Evolutionary conservation across 257 asterid genomes (phyloP), one percentile per base, ranked within the genome.

Genomic region (Ilex asprella): DNA sequence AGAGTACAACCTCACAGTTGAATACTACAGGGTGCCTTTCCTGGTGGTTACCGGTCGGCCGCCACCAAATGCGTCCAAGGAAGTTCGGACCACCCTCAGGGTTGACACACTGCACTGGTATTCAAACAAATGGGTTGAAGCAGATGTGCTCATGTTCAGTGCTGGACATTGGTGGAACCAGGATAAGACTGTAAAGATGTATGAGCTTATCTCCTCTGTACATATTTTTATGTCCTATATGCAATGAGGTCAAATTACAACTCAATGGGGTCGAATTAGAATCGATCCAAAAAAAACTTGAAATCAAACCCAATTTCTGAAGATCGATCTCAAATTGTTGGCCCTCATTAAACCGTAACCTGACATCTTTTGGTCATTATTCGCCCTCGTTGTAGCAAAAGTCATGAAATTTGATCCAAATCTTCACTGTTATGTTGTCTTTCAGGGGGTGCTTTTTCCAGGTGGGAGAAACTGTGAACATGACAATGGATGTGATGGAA

Each of bases 91-190:
- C n/a, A 86, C 70, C 11, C 63, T 93, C 47, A 59, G 87, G 41
- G 84, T 93, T 0, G 99, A 93, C 66, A 73, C 65, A 64, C 74
- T 93, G n/a, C 99, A 93, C 53, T 79, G 95, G 96, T 84, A 51
- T 55, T 87, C 86, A 2, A 29, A 74, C 0, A 85, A 84, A 51
- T 89, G 95, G 95, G 75, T 79, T 7, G 91, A 91, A 2, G 95
- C 94, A 0, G 80, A 89, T 70, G 57, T 87, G 31, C 75, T 93
- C 30, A 39, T 93, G 0, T 84, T 93, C 77, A 84, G 87, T 61
- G 89, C 88, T 0, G 95, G 99, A 2, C 99, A 89, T 70, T 93
- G 99, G 99, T 93, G 99, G 99, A 89, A 84, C 61, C 71, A 68
- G 27, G 95, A 83, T 39, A 93, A 93, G 61, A 93, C 99, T 5